Percentiles rank a stretch among this genome's conserved stretches.
Conservation (phyloP, 192 early-diverging fungal genomes). For the Backusella luteola region DNA sequence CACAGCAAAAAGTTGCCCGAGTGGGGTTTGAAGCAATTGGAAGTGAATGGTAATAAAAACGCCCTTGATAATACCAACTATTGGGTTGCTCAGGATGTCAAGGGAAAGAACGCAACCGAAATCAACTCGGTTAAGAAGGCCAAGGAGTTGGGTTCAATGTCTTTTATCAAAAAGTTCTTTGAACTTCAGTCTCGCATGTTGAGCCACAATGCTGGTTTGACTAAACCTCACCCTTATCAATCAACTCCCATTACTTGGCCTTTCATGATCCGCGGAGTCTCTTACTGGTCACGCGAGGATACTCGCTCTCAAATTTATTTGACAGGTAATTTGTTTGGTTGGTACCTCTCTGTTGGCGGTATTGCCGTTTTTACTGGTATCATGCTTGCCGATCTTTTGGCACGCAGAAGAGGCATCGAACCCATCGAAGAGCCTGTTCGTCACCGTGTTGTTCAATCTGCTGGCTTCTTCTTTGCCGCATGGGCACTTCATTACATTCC, state of each 20-base stretch:
- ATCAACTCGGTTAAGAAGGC: constrained; percentile 49
- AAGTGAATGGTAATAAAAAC: constrained; percentile 93
- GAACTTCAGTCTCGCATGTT: constrained; percentile 94
- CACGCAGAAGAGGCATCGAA: constrained; percentile 72
- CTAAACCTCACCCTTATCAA: constrained; percentile 92
- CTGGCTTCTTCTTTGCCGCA: constrained; percentile 81
- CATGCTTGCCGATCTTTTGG: constrained; percentile 67
- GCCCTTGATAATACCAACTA: constrained; percentile 63
- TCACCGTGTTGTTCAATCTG: constrained; percentile 55
- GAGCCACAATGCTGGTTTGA: constrained; percentile 87
- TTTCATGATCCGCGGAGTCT: constrained; percentile 83
- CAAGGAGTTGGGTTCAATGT: constrained; percentile 51
- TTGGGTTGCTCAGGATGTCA: constrained; percentile 77
- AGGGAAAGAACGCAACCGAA: constrained; percentile 56
- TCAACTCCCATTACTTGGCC: constrained; percentile 85
- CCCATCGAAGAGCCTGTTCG: constrained; percentile 52
- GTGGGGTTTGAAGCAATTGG: constrained; percentile 88
- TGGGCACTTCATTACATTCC: constrained; percentile 90
- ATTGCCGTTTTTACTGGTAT: constrained; percentile 59
- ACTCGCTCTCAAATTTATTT: constrained; percentile 83
- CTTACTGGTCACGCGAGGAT: constrained; percentile 87
- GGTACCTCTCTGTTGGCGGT: constrained; percentile 71
- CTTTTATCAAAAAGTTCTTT: constrained; percentile 80
- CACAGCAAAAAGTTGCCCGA: constrained; percentile 68
- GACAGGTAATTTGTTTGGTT: constrained; percentile 85